Base-by-base conservation (phyloP, 345 rosid genomes). In the Citrus australasica region DNA sequence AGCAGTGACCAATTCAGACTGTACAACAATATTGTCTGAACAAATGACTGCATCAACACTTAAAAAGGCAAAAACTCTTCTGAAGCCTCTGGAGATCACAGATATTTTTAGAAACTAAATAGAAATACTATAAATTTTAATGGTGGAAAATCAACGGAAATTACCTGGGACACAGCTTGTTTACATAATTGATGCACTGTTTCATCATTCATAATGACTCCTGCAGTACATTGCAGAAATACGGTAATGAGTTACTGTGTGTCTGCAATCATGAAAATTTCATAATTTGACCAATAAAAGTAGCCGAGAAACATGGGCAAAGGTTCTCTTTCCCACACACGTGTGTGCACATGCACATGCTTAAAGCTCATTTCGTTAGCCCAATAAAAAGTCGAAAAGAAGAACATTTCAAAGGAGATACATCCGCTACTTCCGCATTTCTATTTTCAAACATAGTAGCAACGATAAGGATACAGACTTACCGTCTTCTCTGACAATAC, bases 161-260 rank as follows among this genome's bases (percentile, higher is more conserved):
- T 66, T 83, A 94, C 98, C 97, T 93, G 98, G 76, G 89, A 84
- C 63, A 95, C 93, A 55, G 98, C 98, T 88, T 95, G 98, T 81
- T 93, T 95, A 67, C 98, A 85, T 71, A 95, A 81, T 82, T 93
- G 98, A 89, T 91, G 94, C 64, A 95, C 92, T 5, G 97, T 93
- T 87, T 95, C 98, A 76, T 95, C 98, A 84, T 95, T 95, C 91
- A 95, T 78, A 79, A 95, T 93, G 33, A 93, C 93, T 16, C 98
- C 98, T 95, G 82, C 73, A 86, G 48, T 4, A 75, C 67, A 79
- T 25, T 64, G 79, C 33, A 35, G 51, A 51, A 70, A 55, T 27
- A 8, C 8, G 70, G 28, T 51, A 77, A 68, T 80, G 61, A 82
- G 75, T 22, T 48, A 73, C 51, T 76, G 13, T 14, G 17, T 17